These are phyloP conservation scores for Lichtheimia hyalospora DNA, from an alignment of 371 early-diverging fungal species.

Conservation along the genomic window DNA sequence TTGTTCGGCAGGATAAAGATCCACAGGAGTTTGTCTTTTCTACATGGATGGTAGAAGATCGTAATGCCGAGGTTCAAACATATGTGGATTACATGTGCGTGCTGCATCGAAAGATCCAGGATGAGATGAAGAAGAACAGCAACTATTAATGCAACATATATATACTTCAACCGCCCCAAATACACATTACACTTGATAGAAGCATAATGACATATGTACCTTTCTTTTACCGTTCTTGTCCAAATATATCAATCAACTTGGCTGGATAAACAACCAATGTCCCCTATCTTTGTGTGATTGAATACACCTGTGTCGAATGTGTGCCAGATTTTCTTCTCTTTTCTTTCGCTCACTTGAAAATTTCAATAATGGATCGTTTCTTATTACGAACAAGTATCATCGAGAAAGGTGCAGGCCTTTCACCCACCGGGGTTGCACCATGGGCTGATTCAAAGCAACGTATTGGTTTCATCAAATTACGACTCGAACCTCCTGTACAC, in stretches of 20 bases:
- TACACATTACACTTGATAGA: too few species aligned
- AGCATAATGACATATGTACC: too few species aligned
- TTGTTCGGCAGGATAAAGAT: conserved; percentile 65
- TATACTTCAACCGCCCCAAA: too few species aligned
- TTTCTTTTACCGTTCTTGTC: too few species aligned
- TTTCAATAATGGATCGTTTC: not conserved
- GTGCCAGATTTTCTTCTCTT: not conserved
- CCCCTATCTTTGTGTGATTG: too few species aligned
- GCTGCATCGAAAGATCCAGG: conserved; percentile 88
- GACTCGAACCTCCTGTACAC: conserved; percentile 26
- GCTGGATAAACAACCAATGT: too few species aligned
- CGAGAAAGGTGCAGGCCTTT: not conserved
- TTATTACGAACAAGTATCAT: conserved; percentile 5
- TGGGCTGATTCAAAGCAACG: conserved; percentile 23
- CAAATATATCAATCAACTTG: too few species aligned
- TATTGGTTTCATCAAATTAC: conserved; percentile 25
- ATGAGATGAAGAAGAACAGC: conserved; percentile 59
- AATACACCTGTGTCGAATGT: too few species aligned
- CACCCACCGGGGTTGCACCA: conserved; percentile 18
- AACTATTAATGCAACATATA: conserved; percentile 17
- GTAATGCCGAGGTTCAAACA: conserved; percentile 85
- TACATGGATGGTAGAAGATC: conserved; percentile 79
- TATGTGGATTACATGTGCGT: conserved; percentile 94
- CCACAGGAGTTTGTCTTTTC: conserved; percentile 69
- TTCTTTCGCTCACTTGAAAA: not conserved